phyloP scores from a whole-genome alignment of 495 filamentous ascomycete genomes.

The Tuber umbilicatum region DNA sequence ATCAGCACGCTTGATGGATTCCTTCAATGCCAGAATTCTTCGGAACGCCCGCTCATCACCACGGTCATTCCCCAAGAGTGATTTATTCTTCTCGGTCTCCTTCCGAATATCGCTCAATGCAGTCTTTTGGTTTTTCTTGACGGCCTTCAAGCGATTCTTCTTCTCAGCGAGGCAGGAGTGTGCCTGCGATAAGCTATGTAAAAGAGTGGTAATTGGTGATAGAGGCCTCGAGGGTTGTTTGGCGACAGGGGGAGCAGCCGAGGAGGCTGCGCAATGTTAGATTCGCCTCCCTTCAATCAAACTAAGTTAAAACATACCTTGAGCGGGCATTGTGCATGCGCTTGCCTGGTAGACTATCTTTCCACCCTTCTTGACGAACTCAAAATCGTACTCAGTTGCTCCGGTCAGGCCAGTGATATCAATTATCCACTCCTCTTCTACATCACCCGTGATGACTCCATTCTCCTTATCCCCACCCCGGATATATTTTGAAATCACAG shows the following conservation, averaged over 20 bases:
- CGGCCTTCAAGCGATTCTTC: slow-evolving; percentile 33
- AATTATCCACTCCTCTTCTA: slow-evolving; percentile 40
- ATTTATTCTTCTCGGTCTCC: slow-evolving; percentile 41
- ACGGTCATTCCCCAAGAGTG: slow-evolving; percentile 38
- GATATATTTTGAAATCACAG: slow-evolving; percentile 27
- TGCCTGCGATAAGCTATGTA: slow-evolving; percentile 39
- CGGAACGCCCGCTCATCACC: slow-evolving; percentile 41
- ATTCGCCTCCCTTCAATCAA: neutral
- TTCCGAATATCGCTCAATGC: slow-evolving; percentile 37
- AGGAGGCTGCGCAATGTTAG: slow-evolving; percentile 33
- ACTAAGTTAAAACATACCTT: slow-evolving; percentile 33
- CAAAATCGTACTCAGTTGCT: slow-evolving; percentile 42
- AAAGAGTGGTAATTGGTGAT: slow-evolving; percentile 40
- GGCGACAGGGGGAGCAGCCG: slow-evolving; percentile 19
- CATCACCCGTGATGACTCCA: slow-evolving; percentile 30
- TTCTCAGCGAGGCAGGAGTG: slow-evolving; percentile 36
- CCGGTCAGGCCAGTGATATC: slow-evolving; percentile 40
- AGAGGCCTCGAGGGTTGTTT: slow-evolving; percentile 39
- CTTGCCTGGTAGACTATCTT: slow-evolving; percentile 37
- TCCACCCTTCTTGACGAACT: slow-evolving; percentile 39
- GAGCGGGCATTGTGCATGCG: slow-evolving; percentile 41
- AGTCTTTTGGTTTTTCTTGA: slow-evolving; percentile 39
- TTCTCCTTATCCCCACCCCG: slow-evolving; percentile 16
- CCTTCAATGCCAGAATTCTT: slow-evolving; percentile 39
- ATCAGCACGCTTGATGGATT: slow-evolving; percentile 41